phyloP scores from a whole-genome alignment of 371 early-diverging fungal species.

The Rhizopus delemar region DNA sequence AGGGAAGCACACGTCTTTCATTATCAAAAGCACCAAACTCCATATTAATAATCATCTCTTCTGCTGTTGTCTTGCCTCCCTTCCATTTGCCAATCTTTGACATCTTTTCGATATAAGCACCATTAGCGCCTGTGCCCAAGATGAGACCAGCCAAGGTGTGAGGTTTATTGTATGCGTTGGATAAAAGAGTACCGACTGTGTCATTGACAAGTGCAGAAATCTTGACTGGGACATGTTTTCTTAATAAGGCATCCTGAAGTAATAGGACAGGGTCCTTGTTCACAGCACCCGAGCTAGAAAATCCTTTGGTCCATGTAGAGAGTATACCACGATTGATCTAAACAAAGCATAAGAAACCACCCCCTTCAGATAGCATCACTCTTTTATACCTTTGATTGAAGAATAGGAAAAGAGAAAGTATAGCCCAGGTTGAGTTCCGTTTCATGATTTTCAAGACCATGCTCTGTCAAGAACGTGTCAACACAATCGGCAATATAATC shows the following conservation, averaged over 20 bases:
- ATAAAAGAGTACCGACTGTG: slow-evolving; percentile 91
- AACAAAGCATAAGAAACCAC: slow-evolving; percentile 6
- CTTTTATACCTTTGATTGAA: slow-evolving; percentile 63
- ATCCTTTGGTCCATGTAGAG: slow-evolving; percentile 94
- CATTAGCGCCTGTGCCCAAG: slow-evolving; percentile 96
- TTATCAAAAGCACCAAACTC: slow-evolving; percentile 92
- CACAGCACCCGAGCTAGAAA: slow-evolving; percentile 74
- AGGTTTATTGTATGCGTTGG: slow-evolving; percentile 83
- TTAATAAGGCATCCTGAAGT: slow-evolving; percentile 81
- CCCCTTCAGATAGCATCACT: no score
- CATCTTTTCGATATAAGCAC: slow-evolving; percentile 89
- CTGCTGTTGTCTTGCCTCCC: slow-evolving; percentile 34
- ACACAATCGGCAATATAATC: slow-evolving; percentile 85
- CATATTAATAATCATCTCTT: slow-evolving; percentile 90
- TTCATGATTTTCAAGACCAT: slow-evolving; percentile 41
- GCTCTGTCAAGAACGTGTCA: slow-evolving; percentile 74
- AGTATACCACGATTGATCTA: slow-evolving; percentile 75
- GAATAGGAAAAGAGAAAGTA: slow-evolving; percentile 94
- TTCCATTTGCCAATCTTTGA: slow-evolving; percentile 74
- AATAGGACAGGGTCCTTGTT: slow-evolving; percentile 87
- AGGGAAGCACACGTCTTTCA: slow-evolving; percentile 73
- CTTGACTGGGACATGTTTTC: slow-evolving; percentile 71
- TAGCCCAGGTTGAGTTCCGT: slow-evolving; percentile 77
- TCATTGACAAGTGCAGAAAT: slow-evolving; percentile 94
- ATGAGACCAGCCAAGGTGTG: slow-evolving; percentile 86